Evolutionary conservation across 345 rosid genomes (phyloP).

Genomic region (Sisymbrium irio): DNA sequence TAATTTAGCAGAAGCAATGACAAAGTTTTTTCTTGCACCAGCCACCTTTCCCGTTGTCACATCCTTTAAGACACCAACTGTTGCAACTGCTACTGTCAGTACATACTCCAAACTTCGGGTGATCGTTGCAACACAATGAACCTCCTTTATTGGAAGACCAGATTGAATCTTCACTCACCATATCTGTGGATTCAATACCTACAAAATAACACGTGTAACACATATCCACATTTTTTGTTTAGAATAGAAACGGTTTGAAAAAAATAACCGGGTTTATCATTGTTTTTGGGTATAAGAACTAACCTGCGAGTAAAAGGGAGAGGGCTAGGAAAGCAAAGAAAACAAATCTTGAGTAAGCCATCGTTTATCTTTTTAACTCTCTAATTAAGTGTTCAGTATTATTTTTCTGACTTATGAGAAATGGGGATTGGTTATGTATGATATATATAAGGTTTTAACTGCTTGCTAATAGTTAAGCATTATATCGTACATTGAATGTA

Average conservation of each 20-base stretch:
- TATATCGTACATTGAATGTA: background rate
- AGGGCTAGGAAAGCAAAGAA: background rate
- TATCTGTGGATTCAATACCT: background rate
- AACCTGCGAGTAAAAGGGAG: background rate
- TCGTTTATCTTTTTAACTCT: background rate
- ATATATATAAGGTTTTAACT: background rate
- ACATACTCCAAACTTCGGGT: slow-evolving; percentile 13
- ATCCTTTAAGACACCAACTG: background rate
- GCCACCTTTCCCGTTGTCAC: slow-evolving; percentile 19
- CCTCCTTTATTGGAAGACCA: background rate
- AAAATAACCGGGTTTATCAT: background rate
- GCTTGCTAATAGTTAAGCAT: background rate
- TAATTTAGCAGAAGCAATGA: background rate
- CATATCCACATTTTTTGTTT: background rate
- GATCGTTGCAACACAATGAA: slow-evolving; percentile 11
- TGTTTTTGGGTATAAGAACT: background rate
- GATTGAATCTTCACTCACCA: slow-evolving; percentile 8
- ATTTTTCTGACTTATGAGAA: background rate
- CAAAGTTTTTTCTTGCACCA: background rate
- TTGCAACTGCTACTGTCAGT: background rate
- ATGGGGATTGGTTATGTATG: background rate
- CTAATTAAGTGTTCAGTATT: background rate
- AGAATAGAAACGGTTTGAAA: background rate
- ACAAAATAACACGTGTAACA: background rate
- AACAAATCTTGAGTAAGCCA: background rate